phyloP scores from a whole-genome alignment of 805 yeast genomes.

The Hanseniaspora occidentalis region DNA sequence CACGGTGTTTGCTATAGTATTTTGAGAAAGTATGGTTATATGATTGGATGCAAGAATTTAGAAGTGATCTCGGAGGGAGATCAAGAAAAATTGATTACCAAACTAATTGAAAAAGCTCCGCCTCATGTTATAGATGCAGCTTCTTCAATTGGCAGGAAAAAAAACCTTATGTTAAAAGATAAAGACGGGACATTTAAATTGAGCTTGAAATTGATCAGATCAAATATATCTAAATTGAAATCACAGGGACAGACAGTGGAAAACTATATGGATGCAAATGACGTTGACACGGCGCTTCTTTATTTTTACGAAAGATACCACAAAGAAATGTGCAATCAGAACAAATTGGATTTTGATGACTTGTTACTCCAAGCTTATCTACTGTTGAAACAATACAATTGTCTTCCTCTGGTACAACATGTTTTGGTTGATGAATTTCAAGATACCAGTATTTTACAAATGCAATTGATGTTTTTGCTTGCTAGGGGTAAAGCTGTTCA shows the following conservation, averaged over 20 bases:
- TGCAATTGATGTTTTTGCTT: conserved; percentile 48
- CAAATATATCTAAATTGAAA: conserved; percentile 44
- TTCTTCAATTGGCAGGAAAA: conserved; percentile 15
- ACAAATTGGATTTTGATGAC: conserved; percentile 73
- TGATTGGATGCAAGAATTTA: conserved; percentile 32
- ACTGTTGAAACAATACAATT: conserved; percentile 30
- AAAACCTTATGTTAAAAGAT: conserved; percentile 16
- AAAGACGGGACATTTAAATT: conserved; percentile 24
- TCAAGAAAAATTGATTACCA: conserved; percentile 23
- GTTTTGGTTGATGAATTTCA: conserved; percentile 91
- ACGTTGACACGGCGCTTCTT: conserved; percentile 23
- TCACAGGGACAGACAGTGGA: conserved; percentile 36
- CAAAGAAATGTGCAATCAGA: conserved; percentile 27
- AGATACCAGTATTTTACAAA: conserved; percentile 74
- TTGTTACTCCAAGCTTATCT: conserved; percentile 44
- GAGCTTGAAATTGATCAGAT: conserved; percentile 29
- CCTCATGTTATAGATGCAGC: conserved; percentile 24
- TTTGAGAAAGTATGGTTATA: conserved; percentile 40
- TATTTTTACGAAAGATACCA: conserved; percentile 44
- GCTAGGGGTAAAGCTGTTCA: conserved; percentile 28
- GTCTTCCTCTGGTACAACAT: conserved; percentile 42
- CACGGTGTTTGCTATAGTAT: conserved; percentile 68
- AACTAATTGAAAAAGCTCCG: conserved; percentile 26
- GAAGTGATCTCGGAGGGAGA: conserved; percentile 60
- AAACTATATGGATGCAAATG: conserved; percentile 22